A percentile compares a stretch with the other conserved stretches of the same genome.
Evolutionary conservation across 139 green algal species (phyloP).

Genomic region (Chlorella vulgaris): DNA sequence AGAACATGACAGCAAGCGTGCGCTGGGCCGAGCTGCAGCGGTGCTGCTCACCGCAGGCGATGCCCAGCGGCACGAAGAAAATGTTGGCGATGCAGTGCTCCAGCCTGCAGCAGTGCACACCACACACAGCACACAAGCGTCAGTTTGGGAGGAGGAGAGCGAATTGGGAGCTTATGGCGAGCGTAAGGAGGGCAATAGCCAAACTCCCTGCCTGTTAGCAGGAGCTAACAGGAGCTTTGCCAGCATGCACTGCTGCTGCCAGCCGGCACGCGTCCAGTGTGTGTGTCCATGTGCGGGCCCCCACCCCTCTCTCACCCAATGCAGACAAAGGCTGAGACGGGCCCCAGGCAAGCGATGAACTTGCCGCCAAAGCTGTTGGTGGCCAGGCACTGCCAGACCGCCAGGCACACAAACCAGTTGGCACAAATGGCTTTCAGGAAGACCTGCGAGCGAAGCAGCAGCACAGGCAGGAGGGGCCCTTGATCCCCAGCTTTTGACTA

Average conservation of each 20-base stretch:
- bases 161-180: too few species aligned
- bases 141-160: not conserved
- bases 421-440: conserved; percentile 75
- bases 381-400: conserved; percentile 78
- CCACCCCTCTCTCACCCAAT: conserved; percentile 11
- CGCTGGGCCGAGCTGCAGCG: too few species aligned
- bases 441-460: conserved; percentile 41
- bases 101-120: conserved; percentile 62
- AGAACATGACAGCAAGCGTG: not conserved
- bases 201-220: too few species aligned
- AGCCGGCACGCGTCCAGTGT: not conserved
- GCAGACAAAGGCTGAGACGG: conserved; percentile 86
- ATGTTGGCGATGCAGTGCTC: conserved; percentile 84
- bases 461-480: not conserved
- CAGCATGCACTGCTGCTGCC: too few species aligned
- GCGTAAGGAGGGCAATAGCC: too few species aligned
- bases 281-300: not conserved
- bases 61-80: conserved; percentile 65
- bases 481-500: too few species aligned
- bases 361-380: conserved; percentile 78
- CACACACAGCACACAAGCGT: not conserved
- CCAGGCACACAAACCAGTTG: conserved; percentile 95
- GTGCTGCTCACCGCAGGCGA: conserved; percentile 27
- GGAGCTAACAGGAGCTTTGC: too few species aligned
- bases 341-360: conserved; percentile 74